Evolutionary conservation across 1,284 basidiomycete genomes (phyloP).

Genomic region (Malassezia furfur): DNA sequence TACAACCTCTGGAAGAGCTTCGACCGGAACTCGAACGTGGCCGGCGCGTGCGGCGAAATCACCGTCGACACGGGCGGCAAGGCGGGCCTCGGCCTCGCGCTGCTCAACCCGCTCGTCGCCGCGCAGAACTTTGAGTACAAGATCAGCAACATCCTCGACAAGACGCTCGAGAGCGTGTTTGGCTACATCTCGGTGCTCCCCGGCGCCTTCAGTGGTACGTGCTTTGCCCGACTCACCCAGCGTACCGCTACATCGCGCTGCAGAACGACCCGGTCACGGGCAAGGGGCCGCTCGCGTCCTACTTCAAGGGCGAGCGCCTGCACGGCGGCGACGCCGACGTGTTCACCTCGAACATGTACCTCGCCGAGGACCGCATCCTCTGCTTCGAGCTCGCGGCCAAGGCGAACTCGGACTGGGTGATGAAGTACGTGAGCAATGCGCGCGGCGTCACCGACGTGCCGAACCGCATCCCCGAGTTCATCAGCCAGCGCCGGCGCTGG

Average conservation of each 20-base stretch:
- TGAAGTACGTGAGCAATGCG: slow-evolving; percentile 44
- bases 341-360: slow-evolving; percentile 45
- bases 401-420: slow-evolving; percentile 49
- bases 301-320: slow-evolving; percentile 80
- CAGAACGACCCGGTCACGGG: slow-evolving; percentile 68
- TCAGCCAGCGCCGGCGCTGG: slow-evolving; percentile 42
- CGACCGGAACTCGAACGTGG: slow-evolving; percentile 88
- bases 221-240: slow-evolving; percentile 48
- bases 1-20: slow-evolving; percentile 97
- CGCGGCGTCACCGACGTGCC: slow-evolving; percentile 45
- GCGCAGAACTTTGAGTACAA: slow-evolving; percentile 48
- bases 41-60: slow-evolving; percentile 93
- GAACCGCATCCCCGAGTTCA: slow-evolving; percentile 39
- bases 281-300: slow-evolving; percentile 80
- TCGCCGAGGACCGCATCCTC: slow-evolving; percentile 44
- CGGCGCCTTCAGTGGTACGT: slow-evolving; percentile 63
- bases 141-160: slow-evolving; percentile 42
- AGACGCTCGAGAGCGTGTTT: slow-evolving; percentile 63
- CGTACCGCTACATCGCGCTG: slow-evolving; percentile 67
- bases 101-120: slow-evolving; percentile 65
- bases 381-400: slow-evolving; percentile 44
- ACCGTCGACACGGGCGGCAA: slow-evolving; percentile 67
- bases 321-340: slow-evolving; percentile 39
- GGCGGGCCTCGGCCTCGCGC: slow-evolving; percentile 35
- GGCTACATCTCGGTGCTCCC: slow-evolving; percentile 88